Evolutionary conservation across 1,284 basidiomycete species (phyloP).

Genomic region (Irpex rosettiformis): DNA sequence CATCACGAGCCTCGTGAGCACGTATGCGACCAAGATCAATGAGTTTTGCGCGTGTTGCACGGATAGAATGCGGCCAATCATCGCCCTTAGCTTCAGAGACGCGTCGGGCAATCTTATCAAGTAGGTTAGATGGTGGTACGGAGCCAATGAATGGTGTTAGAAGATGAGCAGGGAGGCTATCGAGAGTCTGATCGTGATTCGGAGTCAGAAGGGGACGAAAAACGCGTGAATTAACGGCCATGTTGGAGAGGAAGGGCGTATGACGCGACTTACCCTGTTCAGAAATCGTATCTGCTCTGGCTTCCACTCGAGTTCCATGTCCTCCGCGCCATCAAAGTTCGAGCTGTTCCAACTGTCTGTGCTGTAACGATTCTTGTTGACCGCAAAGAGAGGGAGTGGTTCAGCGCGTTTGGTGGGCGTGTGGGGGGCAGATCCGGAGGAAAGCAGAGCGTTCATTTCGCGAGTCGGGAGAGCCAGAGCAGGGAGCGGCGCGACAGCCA

Average conservation of each 20-base stretch:
- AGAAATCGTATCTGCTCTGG: slow-evolving; percentile 66
- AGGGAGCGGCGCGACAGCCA: slow-evolving; percentile 32
- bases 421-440: slow-evolving; percentile 31
- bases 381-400: slow-evolving; percentile 36
- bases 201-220: slow-evolving; percentile 11
- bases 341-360: slow-evolving; percentile 82
- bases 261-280: slow-evolving; percentile 47
- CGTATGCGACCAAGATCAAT: slow-evolving; percentile 65
- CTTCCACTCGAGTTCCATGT: slow-evolving; percentile 69
- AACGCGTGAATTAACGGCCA: slow-evolving; percentile 1
- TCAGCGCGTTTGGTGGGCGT: slow-evolving; percentile 36
- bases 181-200: slow-evolving; percentile 54
- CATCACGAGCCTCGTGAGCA: slow-evolving; percentile 48
- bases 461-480: slow-evolving; percentile 32
- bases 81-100: slow-evolving; percentile 65
- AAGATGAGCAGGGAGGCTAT: slow-evolving; percentile 76
- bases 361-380: slow-evolving; percentile 61
- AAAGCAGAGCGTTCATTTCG: slow-evolving; percentile 28
- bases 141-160: slow-evolving; percentile 78
- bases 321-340: slow-evolving; percentile 55
- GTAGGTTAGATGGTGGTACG: slow-evolving; percentile 75
- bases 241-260: background rate
- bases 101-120: slow-evolving; percentile 78
- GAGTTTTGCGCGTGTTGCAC: slow-evolving; percentile 75
- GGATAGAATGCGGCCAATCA: slow-evolving; percentile 78